Percentiles rank a stretch among this genome's conserved stretches.
Conservation (phyloP, 2,329 filamentous ascomycete species). For the Arthroderma sp. region DNA sequence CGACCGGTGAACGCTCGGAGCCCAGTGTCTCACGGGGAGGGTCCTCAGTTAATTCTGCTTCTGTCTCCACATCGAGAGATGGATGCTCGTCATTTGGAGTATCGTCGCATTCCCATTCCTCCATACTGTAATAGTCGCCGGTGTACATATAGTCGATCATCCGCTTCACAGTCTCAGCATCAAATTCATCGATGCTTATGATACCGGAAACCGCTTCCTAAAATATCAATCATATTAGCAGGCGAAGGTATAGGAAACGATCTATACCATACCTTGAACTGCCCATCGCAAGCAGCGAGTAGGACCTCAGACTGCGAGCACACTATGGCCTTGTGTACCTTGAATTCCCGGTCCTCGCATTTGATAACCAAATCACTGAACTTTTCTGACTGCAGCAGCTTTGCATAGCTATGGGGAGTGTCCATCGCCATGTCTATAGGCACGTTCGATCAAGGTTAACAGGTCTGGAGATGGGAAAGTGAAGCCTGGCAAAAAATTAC, state of each 20-base stretch:
- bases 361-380: slow-evolving; percentile 5
- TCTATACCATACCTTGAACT: slow-evolving; percentile 15
- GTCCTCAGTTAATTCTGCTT: too few relatives aligned
- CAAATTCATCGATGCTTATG: slow-evolving; percentile 7
- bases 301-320: slow-evolving; percentile 11
- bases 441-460: too few relatives aligned
- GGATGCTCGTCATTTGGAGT: too few relatives aligned
- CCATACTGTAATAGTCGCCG: neutral
- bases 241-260: neutral
- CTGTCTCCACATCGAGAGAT: too few relatives aligned
- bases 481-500: too few relatives aligned
- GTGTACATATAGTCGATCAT: slow-evolving; percentile 8
- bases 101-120: neutral
- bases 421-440: too few relatives aligned
- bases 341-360: slow-evolving; percentile 14
- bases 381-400: neutral
- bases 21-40: too few relatives aligned
- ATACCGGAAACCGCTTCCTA: slow-evolving; percentile 6
- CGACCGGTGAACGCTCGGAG: too few relatives aligned
- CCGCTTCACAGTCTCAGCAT: slow-evolving; percentile 2
- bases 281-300: slow-evolving; percentile 10
- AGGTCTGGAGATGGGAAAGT: too few relatives aligned
- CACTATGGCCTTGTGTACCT: slow-evolving; percentile 16
- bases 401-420: too few relatives aligned
- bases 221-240: neutral